A percentile compares a stretch with the other conserved stretches of the same genome.
Conservation (phyloP, 2,329 filamentous ascomycete species). For the Xylariomycetidae sp. region DNA sequence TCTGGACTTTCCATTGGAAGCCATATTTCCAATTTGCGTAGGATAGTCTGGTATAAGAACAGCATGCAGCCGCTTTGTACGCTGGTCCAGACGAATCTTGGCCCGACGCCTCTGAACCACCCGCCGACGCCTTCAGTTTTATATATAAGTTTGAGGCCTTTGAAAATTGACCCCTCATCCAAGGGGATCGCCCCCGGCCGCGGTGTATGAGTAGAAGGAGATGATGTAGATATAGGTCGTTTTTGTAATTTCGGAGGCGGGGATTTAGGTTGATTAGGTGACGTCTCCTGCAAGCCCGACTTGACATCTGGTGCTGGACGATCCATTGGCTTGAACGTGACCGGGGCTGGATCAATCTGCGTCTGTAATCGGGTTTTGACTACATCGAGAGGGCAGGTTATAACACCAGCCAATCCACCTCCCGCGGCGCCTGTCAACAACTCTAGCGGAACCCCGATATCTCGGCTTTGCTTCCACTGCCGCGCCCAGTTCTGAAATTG, state of each 20-base stretch:
- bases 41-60: slow-evolving; percentile 84
- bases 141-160: slow-evolving; percentile 82
- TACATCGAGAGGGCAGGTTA: slow-evolving; percentile 94
- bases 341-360: slow-evolving; percentile 56
- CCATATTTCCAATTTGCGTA: slow-evolving; percentile 67
- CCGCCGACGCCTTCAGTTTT: slow-evolving; percentile 80
- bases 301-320: slow-evolving; percentile 19
- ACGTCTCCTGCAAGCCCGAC: slow-evolving; percentile 15
- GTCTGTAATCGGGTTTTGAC: slow-evolving; percentile 97
- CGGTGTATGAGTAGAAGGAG: slow-evolving; percentile 76
- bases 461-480: slow-evolving; percentile 69
- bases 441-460: slow-evolving; percentile 82
- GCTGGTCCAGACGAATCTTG: slow-evolving; percentile 91
- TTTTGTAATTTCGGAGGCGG: slow-evolving; percentile 46
- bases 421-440: slow-evolving; percentile 85
- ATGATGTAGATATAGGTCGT: slow-evolving; percentile 82
- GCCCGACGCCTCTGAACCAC: slow-evolving; percentile 92
- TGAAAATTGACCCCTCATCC: slow-evolving; percentile 84
- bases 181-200: slow-evolving; percentile 74
- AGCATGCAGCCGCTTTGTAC: slow-evolving; percentile 97
- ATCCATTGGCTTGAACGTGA: slow-evolving; percentile 19
- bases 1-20: slow-evolving; percentile 30
- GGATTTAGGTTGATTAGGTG: slow-evolving; percentile 19
- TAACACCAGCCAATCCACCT: slow-evolving; percentile 85
- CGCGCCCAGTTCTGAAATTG: slow-evolving; percentile 82